Evolutionary conservation across 371 early-diverging fungal species (phyloP).

Genomic region (Smittium culicis): DNA sequence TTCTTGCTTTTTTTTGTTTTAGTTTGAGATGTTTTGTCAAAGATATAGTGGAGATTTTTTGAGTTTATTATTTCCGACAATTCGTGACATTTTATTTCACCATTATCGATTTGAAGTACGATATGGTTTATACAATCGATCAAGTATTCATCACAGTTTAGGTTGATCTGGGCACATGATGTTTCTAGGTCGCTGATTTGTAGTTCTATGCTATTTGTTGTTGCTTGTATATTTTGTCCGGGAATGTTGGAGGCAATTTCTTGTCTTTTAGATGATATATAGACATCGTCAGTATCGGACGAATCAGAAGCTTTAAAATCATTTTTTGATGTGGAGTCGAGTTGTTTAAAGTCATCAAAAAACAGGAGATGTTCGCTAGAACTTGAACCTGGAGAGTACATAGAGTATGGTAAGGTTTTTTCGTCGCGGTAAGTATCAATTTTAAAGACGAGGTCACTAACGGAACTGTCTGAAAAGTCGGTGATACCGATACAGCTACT

Average conservation of each 20-base stretch:
- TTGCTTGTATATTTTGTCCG: too few species aligned
- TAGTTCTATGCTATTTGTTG: too few species aligned
- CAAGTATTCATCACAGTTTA: not conserved
- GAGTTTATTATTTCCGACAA: not conserved
- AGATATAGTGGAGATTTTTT: not conserved
- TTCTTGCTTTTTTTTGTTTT: not conserved
- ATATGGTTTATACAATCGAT: not conserved
- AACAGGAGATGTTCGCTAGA: too few species aligned
- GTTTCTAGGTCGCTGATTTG: too few species aligned
- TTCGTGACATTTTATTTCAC: not conserved
- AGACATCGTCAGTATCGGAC: too few species aligned
- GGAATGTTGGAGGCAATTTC: too few species aligned
- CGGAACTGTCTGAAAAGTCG: not conserved
- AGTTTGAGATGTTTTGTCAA: not conserved
- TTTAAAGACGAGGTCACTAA: not conserved
- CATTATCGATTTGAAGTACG: not conserved
- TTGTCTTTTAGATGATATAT: too few species aligned
- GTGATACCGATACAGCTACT: not conserved
- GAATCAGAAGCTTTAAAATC: too few species aligned
- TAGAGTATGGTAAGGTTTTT: not conserved
- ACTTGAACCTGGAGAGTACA: not conserved
- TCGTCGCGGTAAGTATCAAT: not conserved
- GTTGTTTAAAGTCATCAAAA: too few species aligned
- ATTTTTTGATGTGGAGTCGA: too few species aligned
- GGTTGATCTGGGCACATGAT: too few species aligned